Evolutionary conservation across 805 yeast species (phyloP).

Genomic region (Saccharomycopsis schoenii): DNA sequence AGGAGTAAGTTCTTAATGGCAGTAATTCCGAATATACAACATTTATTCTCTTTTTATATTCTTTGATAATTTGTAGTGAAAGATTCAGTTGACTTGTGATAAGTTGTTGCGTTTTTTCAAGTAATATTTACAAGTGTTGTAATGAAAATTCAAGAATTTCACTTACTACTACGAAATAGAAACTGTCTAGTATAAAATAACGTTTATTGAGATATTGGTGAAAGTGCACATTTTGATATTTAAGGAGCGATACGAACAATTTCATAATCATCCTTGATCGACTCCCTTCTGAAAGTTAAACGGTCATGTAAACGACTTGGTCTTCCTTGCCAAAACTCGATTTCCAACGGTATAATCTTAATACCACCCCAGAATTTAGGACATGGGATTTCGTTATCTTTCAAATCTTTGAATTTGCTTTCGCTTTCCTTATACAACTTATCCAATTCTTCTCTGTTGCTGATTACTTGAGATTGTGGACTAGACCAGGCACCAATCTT

Average conservation of each 20-base stretch:
- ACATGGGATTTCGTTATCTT: slow-evolving; percentile 63
- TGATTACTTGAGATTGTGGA: slow-evolving; percentile 65
- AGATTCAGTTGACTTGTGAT: too few species aligned
- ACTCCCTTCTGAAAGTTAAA: slow-evolving; percentile 54
- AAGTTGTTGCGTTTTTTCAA: background rate
- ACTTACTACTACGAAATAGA: too few species aligned
- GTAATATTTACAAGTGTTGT: background rate
- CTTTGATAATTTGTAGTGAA: too few species aligned
- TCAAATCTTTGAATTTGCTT: slow-evolving; percentile 45
- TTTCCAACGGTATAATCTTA: slow-evolving; percentile 75
- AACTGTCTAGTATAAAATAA: too few species aligned
- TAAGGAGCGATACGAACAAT: slow-evolving; percentile 66
- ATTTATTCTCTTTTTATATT: too few species aligned
- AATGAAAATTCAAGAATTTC: background rate
- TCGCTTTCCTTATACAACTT: slow-evolving; percentile 36
- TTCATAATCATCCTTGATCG: slow-evolving; percentile 46
- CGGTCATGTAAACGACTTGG: slow-evolving; percentile 85
- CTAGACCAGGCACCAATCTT: slow-evolving; percentile 96
- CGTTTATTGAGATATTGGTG: too few species aligned
- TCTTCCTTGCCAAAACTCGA: slow-evolving; percentile 98
- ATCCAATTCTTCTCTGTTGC: slow-evolving; percentile 55
- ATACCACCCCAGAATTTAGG: slow-evolving; percentile 97
- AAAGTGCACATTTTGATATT: background rate
- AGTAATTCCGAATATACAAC: too few species aligned
- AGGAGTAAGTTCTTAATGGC: background rate